Percentiles rank a stretch among this genome's conserved stretches.
phyloP scores from a whole-genome alignment of 352 stramenopile genomes.

The Elongisporangium anandrum region DNA sequence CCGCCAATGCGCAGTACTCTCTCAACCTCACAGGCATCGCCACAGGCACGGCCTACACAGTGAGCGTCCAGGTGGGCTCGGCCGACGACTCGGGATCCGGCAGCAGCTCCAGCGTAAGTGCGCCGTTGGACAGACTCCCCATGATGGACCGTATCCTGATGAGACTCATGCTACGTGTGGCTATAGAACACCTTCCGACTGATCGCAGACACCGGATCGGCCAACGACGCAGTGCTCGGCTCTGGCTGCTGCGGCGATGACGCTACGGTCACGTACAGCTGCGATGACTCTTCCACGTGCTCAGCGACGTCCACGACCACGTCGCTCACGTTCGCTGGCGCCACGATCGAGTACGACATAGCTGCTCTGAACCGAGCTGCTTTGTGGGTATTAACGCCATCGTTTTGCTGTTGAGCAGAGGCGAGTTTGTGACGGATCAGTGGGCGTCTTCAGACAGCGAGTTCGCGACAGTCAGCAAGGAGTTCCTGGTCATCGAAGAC shows the following conservation, averaged over 20 bases:
- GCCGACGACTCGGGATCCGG: slow-evolving; percentile 15
- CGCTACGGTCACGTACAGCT: slow-evolving; percentile 56
- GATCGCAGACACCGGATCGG: slow-evolving; percentile 82
- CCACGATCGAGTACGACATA: slow-evolving; percentile 50
- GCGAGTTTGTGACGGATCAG: slow-evolving; percentile 64
- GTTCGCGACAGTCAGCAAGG: slow-evolving; percentile 49
- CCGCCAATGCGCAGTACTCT: slow-evolving; percentile 29
- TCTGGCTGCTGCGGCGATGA: slow-evolving; percentile 46
- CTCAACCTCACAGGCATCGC: slow-evolving; percentile 36
- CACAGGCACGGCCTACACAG: slow-evolving; percentile 39
- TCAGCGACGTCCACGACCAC: slow-evolving; percentile 12
- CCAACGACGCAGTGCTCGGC: slow-evolving; percentile 70
- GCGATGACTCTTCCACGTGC: slow-evolving; percentile 61
- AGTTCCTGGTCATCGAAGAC: slow-evolving; percentile 70
- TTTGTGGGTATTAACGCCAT: neutral
- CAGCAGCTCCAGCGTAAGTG: slow-evolving; percentile 17
- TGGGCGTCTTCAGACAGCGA: slow-evolving; percentile 42
- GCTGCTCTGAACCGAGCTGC: no score
- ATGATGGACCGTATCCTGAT: neutral
- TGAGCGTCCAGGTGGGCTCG: slow-evolving; percentile 29
- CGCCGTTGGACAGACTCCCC: neutral
- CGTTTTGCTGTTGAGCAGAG: slow-evolving; percentile 20
- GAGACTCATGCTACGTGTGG: neutral
- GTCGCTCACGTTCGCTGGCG: slow-evolving; percentile 52
- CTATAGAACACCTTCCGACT: slow-evolving; percentile 66